These are phyloP conservation scores for Begonia loranthoides DNA, from an alignment of 306 rosid species.

Conservation along the genomic window DNA sequence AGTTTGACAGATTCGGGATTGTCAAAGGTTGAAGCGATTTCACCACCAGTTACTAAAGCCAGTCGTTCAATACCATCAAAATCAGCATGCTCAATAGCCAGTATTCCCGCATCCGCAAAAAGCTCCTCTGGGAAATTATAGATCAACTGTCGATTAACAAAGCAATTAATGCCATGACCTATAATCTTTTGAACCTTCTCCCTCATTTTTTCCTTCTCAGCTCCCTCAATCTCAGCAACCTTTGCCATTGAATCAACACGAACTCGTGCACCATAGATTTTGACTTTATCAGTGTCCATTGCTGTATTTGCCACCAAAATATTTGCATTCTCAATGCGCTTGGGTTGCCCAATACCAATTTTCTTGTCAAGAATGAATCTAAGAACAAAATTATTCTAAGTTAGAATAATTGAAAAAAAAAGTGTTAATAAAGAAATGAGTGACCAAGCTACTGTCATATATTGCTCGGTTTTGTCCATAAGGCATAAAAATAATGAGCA, in stretches of 20 bases:
- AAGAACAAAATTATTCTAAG: slow-evolving; percentile 13
- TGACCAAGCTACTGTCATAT: no score
- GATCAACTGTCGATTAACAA: slow-evolving; percentile 86
- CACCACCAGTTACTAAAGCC: slow-evolving; percentile 89
- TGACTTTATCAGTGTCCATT: slow-evolving; percentile 95
- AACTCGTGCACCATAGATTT: slow-evolving; percentile 92
- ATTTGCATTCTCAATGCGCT: slow-evolving; percentile 84
- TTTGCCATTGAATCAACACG: slow-evolving; percentile 95
- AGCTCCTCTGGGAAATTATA: slow-evolving; percentile 97
- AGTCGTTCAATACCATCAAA: slow-evolving; percentile 92
- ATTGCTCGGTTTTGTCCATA: no score
- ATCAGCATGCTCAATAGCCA: slow-evolving; percentile 99
- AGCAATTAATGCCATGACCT: slow-evolving; percentile 83
- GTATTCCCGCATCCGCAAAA: slow-evolving; percentile 93
- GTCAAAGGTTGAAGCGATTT: slow-evolving; percentile 93
- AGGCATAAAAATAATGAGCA: no score
- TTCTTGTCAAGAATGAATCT: slow-evolving; percentile 98
- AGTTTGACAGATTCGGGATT: slow-evolving; percentile 93
- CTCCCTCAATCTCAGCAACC: slow-evolving; percentile 88
- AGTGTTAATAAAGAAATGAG: no score
- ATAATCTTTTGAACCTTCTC: slow-evolving; percentile 93
- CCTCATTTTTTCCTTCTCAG: slow-evolving; percentile 96
- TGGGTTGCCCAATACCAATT: slow-evolving; percentile 97
- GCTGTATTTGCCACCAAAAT: slow-evolving; percentile 96
- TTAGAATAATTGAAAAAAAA: neutral